These are phyloP conservation scores for Aspergillus quadricinctus DNA, from an alignment of 2,329 filamentous ascomycete genomes.

Conservation along the genomic window DNA sequence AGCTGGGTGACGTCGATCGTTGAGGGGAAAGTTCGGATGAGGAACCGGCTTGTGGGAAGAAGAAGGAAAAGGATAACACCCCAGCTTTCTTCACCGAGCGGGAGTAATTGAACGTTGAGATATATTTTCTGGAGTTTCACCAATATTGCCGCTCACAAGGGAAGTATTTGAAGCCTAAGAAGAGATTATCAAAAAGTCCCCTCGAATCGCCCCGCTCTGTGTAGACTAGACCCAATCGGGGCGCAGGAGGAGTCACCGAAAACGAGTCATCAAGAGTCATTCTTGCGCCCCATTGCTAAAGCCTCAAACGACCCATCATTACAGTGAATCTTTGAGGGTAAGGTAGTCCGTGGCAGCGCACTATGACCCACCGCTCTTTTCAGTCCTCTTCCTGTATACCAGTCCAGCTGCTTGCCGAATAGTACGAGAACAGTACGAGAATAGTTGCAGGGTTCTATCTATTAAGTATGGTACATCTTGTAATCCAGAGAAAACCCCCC, in stretches of 20 bases:
- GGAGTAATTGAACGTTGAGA: not conserved
- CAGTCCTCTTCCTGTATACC: not conserved
- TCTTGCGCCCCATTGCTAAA: not conserved
- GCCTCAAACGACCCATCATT: not conserved
- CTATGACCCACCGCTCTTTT: not conserved
- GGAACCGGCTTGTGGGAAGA: not conserved
- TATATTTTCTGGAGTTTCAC: not conserved
- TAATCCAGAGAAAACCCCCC: not conserved
- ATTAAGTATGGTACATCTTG: not conserved
- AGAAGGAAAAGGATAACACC: not conserved
- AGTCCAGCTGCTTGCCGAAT: not conserved
- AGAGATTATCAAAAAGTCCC: slow-evolving; percentile 2
- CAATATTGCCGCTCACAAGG: not conserved
- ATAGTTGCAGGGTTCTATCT: not conserved
- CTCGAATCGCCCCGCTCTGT: slow-evolving; percentile 6
- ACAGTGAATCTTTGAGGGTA: not conserved
- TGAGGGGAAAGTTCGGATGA: not conserved
- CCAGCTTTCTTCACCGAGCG: not conserved
- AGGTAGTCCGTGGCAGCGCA: no score
- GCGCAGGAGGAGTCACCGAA: slow-evolving; percentile 10
- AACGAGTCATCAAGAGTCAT: slow-evolving; percentile 9
- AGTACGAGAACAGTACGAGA: not conserved
- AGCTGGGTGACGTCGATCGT: not conserved
- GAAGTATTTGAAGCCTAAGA: not conserved
- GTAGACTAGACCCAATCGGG: slow-evolving; percentile 15